A percentile compares a stretch with the other conserved stretches of the same genome.
These are phyloP conservation scores for Ogataea neopini DNA, from an alignment of 805 yeast genomes.

Conservation along the genomic window DNA sequence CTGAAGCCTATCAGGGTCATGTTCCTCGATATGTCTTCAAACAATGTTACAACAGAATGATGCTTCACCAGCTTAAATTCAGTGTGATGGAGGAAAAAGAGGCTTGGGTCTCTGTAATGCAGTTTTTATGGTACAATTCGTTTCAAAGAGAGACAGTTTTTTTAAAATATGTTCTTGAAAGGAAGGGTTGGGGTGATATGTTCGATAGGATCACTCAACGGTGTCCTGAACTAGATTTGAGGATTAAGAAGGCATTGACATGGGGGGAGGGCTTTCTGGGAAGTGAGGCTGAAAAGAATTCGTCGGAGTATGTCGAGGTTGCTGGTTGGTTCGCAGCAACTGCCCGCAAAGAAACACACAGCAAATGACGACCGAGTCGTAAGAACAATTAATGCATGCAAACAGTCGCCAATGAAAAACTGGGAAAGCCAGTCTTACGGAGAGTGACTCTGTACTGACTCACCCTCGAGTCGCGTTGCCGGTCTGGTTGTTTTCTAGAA, in stretches of 20 bases:
- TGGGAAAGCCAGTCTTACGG: too few relatives aligned
- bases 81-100: too few relatives aligned
- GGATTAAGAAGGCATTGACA: conserved; percentile 6
- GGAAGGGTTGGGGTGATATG: not conserved
- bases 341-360: too few relatives aligned
- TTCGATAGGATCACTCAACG: conserved; percentile 4
- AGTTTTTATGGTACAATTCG: conserved; percentile 12
- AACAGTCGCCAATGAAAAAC: too few relatives aligned
- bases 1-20: not conserved
- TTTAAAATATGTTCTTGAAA: not conserved
- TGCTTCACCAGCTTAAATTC: conserved; percentile 2
- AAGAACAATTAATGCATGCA: too few relatives aligned
- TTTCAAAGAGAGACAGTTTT: not conserved
- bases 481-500: too few relatives aligned
- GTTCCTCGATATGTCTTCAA: not conserved
- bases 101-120: conserved; percentile 5
- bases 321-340: conserved; percentile 6
- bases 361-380: too few relatives aligned
- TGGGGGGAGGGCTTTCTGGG: conserved; percentile 12
- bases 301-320: conserved; percentile 6
- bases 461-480: too few relatives aligned
- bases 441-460: too few relatives aligned
- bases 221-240: conserved; percentile 9
- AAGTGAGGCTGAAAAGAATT: conserved; percentile 5
- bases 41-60: conserved; percentile 5